These are phyloP conservation scores for Schizothecium vesticola DNA, from an alignment of 495 filamentous ascomycete species.

Conservation along the genomic window DNA sequence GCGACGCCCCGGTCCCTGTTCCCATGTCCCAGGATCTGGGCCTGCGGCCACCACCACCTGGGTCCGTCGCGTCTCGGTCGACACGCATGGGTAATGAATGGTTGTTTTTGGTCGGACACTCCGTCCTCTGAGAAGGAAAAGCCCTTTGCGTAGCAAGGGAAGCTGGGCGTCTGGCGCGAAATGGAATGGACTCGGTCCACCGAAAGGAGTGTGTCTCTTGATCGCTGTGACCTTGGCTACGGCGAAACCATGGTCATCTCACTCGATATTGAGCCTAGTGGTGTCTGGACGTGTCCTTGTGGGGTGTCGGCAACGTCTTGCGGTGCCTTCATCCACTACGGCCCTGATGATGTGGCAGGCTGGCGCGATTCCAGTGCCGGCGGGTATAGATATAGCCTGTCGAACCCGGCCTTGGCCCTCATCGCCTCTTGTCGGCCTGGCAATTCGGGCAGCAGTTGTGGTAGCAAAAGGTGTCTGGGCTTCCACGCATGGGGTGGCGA, in stretches of 20 bases:
- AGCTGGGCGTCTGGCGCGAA: neutral
- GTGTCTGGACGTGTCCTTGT: neutral
- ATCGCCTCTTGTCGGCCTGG: slow-evolving; percentile 15
- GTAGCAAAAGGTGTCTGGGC: slow-evolving; percentile 44
- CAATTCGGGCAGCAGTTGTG: slow-evolving; percentile 29
- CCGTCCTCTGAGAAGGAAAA: neutral
- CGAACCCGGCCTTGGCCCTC: neutral
- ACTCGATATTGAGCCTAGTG: neutral
- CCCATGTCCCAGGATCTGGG: neutral
- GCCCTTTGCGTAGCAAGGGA: neutral
- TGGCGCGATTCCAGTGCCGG: neutral
- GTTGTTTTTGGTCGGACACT: neutral
- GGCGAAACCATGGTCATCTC: neutral
- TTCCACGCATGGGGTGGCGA: slow-evolving; percentile 28
- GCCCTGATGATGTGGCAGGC: neutral
- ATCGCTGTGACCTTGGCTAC: neutral
- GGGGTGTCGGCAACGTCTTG: neutral
- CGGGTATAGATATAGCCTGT: neutral
- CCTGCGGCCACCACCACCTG: neutral
- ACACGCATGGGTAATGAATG: neutral
- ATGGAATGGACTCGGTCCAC: neutral
- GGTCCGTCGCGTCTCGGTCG: neutral
- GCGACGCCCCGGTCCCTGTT: neutral
- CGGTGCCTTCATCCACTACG: neutral
- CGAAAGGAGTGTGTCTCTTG: neutral